Base-by-base conservation (phyloP, 192 early-diverging fungal genomes). In the Coemansia sp. region DNA sequence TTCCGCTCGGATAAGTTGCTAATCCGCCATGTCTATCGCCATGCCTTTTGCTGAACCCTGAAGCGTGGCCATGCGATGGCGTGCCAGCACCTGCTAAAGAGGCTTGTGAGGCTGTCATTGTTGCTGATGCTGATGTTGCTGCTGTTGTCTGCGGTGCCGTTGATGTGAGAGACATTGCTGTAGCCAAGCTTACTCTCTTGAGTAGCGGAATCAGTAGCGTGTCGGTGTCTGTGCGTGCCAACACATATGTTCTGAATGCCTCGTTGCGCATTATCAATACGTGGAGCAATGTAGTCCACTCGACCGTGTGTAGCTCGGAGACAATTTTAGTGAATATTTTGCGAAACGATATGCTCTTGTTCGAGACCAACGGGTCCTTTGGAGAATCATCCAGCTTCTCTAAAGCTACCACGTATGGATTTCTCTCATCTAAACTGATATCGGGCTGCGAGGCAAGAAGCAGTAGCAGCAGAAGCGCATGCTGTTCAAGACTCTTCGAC, bases 161-260 rank as follows among this genome's bases (percentile, higher is more conserved):
- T n/a, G 75, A 58, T 0, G 75, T 58, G 28, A 77, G 60, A 0
- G 70, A 66, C 45, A 80, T 49, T 9, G 77, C 71, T 1, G 74
- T 75, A 20, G 79, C 72, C 61, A 64, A 31, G 20, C 64, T 64
- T 12, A 81, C 35, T 16, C 52, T 37, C 35, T 65, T 72, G 18
- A 82, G 67, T 52, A 82, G 55, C 20, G 79, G 79, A 30, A 77
- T 48, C 26, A 77, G 55, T 60, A 82, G 18, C 13, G 79, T 77
- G 20, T 82, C 79, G 1, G 74, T 53, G 15, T 82, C 79, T 0
- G 79, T 82, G 21, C 79, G 70, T 6, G 79, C 74, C 45, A 77
- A 49, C 40, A 61, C 70, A 56, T 82, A 82, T 0, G 73, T 74
- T 35, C 74, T 64, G 49, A 77, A 82, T 30, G 70, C 61, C 18